Conservation (phyloP, 179 eudicot genomes). For the Patellifolia procumbens region DNA sequence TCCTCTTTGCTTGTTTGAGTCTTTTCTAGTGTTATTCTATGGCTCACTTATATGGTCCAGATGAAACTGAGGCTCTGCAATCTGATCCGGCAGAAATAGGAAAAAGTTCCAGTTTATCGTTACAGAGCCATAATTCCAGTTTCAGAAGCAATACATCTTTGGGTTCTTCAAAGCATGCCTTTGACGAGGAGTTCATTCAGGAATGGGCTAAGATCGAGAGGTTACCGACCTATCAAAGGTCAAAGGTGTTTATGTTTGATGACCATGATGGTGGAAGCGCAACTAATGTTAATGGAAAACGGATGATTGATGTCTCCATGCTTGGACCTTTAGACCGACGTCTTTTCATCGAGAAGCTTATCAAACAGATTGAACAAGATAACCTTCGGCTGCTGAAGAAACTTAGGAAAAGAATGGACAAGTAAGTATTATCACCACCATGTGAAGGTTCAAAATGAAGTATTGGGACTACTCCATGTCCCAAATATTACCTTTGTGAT, state of each 20-base stretch:
- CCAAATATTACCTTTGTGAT: neutral
- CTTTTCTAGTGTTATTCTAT: conserved; percentile 29
- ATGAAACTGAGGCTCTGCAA: conserved; percentile 46
- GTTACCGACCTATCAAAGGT: conserved; percentile 46
- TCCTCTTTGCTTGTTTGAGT: conserved; percentile 17
- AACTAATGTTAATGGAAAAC: conserved; percentile 40
- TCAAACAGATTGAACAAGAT: conserved; percentile 69
- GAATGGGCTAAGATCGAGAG: conserved; percentile 49
- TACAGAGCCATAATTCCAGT: conserved; percentile 39
- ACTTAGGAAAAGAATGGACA: conserved; percentile 61
- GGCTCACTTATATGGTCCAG: conserved; percentile 44
- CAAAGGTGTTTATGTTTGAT: conserved; percentile 54
- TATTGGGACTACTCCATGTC: neutral
- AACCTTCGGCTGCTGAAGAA: conserved; percentile 66
- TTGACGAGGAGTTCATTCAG: conserved; percentile 36
- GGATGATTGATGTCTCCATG: conserved; percentile 60
- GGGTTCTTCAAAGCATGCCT: conserved; percentile 31
- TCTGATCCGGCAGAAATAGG: conserved; percentile 50
- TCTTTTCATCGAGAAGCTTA: conserved; percentile 64
- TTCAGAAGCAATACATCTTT: conserved; percentile 36
- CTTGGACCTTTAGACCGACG: conserved; percentile 59
- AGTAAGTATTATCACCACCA: conserved; percentile 37
- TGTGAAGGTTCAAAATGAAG: neutral
- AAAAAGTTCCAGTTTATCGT: conserved; percentile 53
- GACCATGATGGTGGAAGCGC: conserved; percentile 34